These are phyloP conservation scores for Coccomyxa sp. DNA, from an alignment of 139 green algal species.

Conservation along the genomic window DNA sequence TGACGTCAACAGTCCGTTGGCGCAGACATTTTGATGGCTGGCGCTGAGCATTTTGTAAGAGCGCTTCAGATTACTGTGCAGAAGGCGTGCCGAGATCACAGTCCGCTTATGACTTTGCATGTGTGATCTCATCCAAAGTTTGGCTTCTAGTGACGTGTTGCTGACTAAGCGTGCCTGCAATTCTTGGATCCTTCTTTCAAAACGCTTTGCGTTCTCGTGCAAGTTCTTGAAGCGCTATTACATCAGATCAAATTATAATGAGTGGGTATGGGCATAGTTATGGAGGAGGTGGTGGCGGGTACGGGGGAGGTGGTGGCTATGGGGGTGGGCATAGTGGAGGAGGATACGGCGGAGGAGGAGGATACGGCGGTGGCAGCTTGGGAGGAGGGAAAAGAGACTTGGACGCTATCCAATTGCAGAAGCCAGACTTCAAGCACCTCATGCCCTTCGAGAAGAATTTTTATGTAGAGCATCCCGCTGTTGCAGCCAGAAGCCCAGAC, in stretches of 20 bases:
- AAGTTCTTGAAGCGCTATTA: too few relatives aligned
- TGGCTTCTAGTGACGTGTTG: neutral
- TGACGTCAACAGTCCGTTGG: too few relatives aligned
- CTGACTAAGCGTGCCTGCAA: neutral
- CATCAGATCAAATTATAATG: neutral
- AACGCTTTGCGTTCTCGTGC: too few relatives aligned
- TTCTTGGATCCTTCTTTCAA: neutral
- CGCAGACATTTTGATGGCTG: too few relatives aligned
- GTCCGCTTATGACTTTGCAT: neutral
- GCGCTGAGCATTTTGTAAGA: too few relatives aligned
- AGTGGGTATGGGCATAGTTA: conserved; percentile 11
- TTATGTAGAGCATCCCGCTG: conserved; percentile 81
- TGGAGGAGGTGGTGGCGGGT: conserved; percentile 22
- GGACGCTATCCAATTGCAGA: conserved; percentile 60
- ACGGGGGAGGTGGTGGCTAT: conserved; percentile 36
- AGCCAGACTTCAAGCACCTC: conserved; percentile 76
- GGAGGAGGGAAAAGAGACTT: conserved; percentile 53
- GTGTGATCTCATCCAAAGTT: neutral
- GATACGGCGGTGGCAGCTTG: conserved; percentile 2
- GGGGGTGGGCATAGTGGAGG: neutral
- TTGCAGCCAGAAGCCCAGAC: conserved; percentile 54
- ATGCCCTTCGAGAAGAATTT: conserved; percentile 91
- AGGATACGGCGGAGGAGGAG: neutral
- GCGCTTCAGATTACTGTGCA: too few relatives aligned
- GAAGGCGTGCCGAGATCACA: neutral